A percentile compares a stretch with the other conserved stretches of the same genome.
Conservation (phyloP, 2,329 filamentous ascomycete species). For the Venturia nashicola region DNA sequence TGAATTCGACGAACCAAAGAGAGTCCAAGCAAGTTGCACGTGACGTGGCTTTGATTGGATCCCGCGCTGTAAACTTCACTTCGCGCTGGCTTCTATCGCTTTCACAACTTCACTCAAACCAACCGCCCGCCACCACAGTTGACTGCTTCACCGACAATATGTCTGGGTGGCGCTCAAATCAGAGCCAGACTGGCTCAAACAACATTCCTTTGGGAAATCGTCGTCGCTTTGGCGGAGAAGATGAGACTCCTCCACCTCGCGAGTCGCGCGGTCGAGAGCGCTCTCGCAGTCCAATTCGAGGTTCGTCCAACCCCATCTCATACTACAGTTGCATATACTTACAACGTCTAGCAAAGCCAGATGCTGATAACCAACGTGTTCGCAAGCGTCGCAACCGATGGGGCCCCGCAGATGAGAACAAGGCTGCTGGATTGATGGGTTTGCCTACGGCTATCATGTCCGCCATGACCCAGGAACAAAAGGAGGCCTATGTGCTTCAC, state of each 20-base stretch:
- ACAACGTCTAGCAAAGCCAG: constrained; percentile 18
- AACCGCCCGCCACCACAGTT: neutral
- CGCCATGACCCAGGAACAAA: constrained; percentile 96
- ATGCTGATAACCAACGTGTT: constrained; percentile 63
- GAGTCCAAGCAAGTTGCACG: neutral
- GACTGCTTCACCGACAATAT: constrained; percentile 26
- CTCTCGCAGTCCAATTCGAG: constrained; percentile 79
- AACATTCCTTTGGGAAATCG: constrained; percentile 87
- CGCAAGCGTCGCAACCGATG: constrained; percentile 98
- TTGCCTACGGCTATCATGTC: constrained; percentile 91
- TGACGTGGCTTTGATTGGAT: neutral
- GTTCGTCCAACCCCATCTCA: constrained; percentile 33
- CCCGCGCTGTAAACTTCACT: too few species aligned
- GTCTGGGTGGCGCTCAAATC: constrained; percentile 48
- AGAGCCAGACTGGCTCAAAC: constrained; percentile 93
- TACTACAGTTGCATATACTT: neutral
- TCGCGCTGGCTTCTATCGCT: too few species aligned
- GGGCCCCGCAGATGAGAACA: constrained; percentile 96
- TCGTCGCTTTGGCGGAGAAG: constrained; percentile 64
- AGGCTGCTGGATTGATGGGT: constrained; percentile 95
- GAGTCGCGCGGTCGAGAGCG: constrained; percentile 52
- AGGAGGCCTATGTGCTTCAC: constrained; percentile 93
- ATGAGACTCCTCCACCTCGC: constrained; percentile 35
- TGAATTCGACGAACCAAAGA: neutral
- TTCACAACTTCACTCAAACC: neutral